These are phyloP conservation scores for Artomyces pyxidatus DNA, from an alignment of 768 basidiomycete genomes.

Conservation along the genomic window DNA sequence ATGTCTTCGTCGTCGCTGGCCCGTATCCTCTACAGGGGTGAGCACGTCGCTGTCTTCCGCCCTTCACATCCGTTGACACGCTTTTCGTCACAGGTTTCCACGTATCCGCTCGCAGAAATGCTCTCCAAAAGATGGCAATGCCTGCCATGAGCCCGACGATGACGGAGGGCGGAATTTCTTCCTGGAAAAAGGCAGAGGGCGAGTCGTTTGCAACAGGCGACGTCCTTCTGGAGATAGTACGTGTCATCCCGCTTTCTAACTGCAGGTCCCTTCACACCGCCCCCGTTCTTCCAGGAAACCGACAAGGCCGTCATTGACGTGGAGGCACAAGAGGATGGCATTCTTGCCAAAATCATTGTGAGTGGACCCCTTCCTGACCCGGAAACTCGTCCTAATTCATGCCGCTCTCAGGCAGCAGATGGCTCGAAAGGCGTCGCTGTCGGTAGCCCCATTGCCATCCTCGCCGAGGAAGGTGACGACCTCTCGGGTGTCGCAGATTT, in stretches of 20 bases:
- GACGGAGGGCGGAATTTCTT: constrained; percentile 97
- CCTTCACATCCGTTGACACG: constrained; percentile 36
- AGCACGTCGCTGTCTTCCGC: constrained; percentile 56
- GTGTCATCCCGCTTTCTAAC: constrained; percentile 21
- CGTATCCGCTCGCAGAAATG: constrained; percentile 68
- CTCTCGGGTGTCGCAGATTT: constrained; percentile 72
- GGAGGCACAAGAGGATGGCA: constrained; percentile 96
- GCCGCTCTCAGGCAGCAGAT: constrained; percentile 50
- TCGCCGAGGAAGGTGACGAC: constrained; percentile 95
- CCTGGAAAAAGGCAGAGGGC: constrained; percentile 97
- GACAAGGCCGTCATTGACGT: constrained; percentile 99
- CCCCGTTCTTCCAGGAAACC: constrained; percentile 63
- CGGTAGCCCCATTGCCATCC: constrained; percentile 83
- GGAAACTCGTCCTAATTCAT: not conserved
- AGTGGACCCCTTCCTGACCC: constrained; percentile 18
- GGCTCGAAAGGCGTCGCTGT: constrained; percentile 85
- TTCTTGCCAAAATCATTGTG: constrained; percentile 95
- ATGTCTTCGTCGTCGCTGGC: constrained; percentile 58
- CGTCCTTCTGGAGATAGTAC: constrained; percentile 90
- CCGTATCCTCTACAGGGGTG: constrained; percentile 61
- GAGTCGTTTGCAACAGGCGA: constrained; percentile 86
- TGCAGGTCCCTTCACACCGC: constrained; percentile 10
- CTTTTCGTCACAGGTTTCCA: constrained; percentile 55
- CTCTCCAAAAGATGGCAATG: constrained; percentile 86
- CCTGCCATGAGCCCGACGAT: constrained; percentile 99